Evolutionary conservation across 208 protist genomes (phyloP), one percentile per base, ranked within the genome.

Genomic region (Trypanosoma mega): DNA sequence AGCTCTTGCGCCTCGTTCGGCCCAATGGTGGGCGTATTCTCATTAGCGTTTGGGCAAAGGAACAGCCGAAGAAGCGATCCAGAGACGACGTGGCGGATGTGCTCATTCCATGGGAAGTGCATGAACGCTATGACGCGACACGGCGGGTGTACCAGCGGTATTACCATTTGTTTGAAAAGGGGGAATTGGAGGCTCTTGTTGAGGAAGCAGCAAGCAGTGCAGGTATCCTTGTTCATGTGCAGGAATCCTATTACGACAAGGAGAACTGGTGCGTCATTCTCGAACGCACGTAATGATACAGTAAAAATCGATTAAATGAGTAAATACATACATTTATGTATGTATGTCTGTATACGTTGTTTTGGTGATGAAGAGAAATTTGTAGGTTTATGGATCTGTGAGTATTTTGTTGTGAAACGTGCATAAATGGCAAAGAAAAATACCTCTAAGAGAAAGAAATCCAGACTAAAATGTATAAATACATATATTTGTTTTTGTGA

Each of bases 181-280:
- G 86, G 1, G 91, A 96, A 31, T 60, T 96, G 52, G 84, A 93
- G 54, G 31, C 48, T 8, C 63, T 94, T 43, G 76, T 68, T 30
- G 8, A 20, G 24, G 74, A 83, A 23, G 83, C 84, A 0, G 72
- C 63, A 0, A 45, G n/a, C 41, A 49, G 3, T 16, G 12, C 56
- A 33, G 56, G 41, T 23, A 55, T 73, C 20, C n/a, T 41, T 8
- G 14, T 51, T 6, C 31, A 37, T 2, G 61, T 85, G 2, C 37
- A 50, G 29, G 56, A 82, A 30, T 81, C 74, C 3, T 96, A 93
- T 63, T 95, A 86, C 47, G 91, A 96, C 60, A 78, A 84, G 45
- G 87, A 96, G 47, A 96, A 96, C 57, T 96, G 91, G 88, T 92
- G 83, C 46, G 67, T 93, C 7, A 39, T 88, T 11, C 24, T 90